These are phyloP conservation scores for Pseudogymnoascus pannorum DNA, from an alignment of 2,329 filamentous ascomycete genomes.

Conservation along the genomic window DNA sequence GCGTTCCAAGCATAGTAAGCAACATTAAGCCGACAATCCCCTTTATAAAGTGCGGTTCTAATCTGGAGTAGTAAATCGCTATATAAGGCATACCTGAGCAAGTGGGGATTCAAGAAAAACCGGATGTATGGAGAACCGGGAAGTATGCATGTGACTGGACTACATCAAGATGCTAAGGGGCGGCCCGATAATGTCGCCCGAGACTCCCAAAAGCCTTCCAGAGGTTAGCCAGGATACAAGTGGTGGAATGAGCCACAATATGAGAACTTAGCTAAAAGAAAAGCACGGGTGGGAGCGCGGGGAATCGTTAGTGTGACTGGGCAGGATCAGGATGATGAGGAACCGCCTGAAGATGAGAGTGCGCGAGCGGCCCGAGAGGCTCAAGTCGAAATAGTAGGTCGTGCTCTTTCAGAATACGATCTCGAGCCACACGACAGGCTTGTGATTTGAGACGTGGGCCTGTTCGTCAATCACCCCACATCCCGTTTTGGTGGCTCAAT, in stretches of 20 bases:
- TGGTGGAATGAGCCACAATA: neutral
- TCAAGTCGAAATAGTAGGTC: neutral
- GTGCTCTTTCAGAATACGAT: neutral
- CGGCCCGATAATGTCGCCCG: neutral
- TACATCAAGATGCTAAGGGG: neutral
- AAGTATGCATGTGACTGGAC: neutral
- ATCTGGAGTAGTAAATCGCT: neutral
- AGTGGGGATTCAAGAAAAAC: neutral
- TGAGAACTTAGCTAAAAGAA: neutral
- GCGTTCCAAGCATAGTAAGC: neutral
- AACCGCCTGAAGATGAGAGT: neutral
- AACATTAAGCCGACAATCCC: neutral
- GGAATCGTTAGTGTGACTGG: neutral
- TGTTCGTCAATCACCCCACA: slow-evolving; percentile 7
- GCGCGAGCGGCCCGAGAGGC: no score
- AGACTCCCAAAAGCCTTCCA: neutral
- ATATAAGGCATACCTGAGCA: neutral
- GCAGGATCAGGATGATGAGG: neutral
- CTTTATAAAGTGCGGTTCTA: neutral
- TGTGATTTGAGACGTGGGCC: slow-evolving; percentile 4
- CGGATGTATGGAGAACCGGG: neutral
- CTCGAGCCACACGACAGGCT: neutral
- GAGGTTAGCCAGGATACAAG: neutral
- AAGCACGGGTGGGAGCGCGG: neutral
- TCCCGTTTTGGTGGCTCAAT: slow-evolving; percentile 12